These are phyloP conservation scores for Panicum hallii DNA, from an alignment of 202 grass and related monocot species.

Conservation along the genomic window DNA sequence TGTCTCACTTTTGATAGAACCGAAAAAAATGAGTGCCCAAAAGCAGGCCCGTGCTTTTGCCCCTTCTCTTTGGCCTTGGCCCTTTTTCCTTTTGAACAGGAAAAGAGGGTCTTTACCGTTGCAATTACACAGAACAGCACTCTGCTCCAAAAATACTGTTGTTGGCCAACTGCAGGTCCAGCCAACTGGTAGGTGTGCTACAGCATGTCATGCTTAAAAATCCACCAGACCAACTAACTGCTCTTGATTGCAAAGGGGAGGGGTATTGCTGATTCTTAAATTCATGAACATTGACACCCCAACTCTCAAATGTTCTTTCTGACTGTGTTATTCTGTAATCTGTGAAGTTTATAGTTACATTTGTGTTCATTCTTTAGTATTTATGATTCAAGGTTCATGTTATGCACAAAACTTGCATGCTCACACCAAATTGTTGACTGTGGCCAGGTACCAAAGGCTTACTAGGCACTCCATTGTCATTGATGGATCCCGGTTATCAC, in stretches of 20 bases:
- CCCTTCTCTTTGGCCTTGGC: constrained; percentile 35
- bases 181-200: constrained; percentile 48
- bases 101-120: constrained; percentile 47
- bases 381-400: constrained; percentile 10
- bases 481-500: constrained; percentile 58
- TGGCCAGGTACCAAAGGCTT: constrained; percentile 81
- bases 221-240: constrained; percentile 51
- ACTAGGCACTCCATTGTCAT: constrained; percentile 70
- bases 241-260: constrained; percentile 47
- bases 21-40: constrained; percentile 51
- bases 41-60: constrained; percentile 61
- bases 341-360: neutral
- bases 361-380: neutral
- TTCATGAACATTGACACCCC: constrained; percentile 45
- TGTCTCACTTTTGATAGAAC: constrained; percentile 64
- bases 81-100: constrained; percentile 51
- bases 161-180: constrained; percentile 48
- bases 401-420: constrained; percentile 19
- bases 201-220: constrained; percentile 50
- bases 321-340: constrained; percentile 3
- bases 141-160: constrained; percentile 43
- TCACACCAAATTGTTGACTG: constrained; percentile 47
- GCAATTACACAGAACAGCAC: constrained; percentile 37
- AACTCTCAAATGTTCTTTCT: constrained; percentile 32
- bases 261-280: constrained; percentile 48